A percentile compares a stretch with the other conserved stretches of the same genome.
These are phyloP conservation scores for Mortierella sp. DNA, from an alignment of 371 early-diverging fungal species.

Conservation along the genomic window DNA sequence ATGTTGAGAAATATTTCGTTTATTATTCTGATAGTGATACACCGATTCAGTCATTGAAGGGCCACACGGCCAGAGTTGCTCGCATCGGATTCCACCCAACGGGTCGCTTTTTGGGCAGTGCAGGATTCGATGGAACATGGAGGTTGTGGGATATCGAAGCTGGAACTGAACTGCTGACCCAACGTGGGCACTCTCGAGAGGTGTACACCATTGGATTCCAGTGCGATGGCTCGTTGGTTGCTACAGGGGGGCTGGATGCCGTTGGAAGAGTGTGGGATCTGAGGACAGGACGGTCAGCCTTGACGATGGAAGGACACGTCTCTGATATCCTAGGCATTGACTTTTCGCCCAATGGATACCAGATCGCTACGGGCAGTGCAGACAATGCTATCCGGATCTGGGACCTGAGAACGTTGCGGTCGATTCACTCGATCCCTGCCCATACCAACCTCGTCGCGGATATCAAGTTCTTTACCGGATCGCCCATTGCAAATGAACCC, in stretches of 20 bases:
- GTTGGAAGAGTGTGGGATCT: conserved; percentile 97
- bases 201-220: conserved; percentile 94
- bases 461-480: conserved; percentile 78
- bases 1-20: background rate
- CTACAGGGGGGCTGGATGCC: conserved; percentile 92
- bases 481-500: background rate
- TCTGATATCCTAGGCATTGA: conserved; percentile 90
- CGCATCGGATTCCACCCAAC: conserved; percentile 93
- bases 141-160: conserved; percentile 93
- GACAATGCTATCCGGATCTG: conserved; percentile 91
- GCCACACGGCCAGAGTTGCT: conserved; percentile 89
- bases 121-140: conserved; percentile 95
- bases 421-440: conserved; percentile 90
- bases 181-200: conserved; percentile 95
- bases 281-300: conserved; percentile 90
- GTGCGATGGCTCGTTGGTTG: conserved; percentile 90
- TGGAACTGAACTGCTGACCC: conserved; percentile 82
- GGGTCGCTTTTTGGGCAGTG: conserved; percentile 89
- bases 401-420: conserved; percentile 88
- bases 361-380: conserved; percentile 84
- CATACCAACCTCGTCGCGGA: conserved; percentile 92
- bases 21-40: conserved; percentile 65
- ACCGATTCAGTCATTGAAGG: conserved; percentile 83
- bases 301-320: conserved; percentile 93
- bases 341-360: conserved; percentile 91